Base-by-base conservation (phyloP, 495 filamentous ascomycete species). In the Ascodesmis nigricans region DNA sequence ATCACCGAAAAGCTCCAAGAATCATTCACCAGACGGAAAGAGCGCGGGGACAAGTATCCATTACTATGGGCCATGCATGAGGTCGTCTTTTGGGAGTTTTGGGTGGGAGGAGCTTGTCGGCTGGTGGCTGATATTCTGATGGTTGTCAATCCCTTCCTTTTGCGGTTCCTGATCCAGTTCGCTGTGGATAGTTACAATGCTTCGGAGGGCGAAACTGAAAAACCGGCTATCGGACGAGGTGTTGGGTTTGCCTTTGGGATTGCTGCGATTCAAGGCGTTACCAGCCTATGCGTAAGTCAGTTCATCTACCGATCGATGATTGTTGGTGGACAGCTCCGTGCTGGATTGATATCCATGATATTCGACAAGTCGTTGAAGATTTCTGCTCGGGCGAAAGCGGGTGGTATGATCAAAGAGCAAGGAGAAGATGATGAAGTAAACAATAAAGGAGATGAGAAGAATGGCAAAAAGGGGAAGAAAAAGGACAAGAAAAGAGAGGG, bases 351-450 rank as follows among this genome's bases (percentile, higher is more conserved):
- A 35, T 66, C 68, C 25, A 48, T 75, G 26, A 71, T 87, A 32
- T 87, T 80, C 38, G 71, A 75, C 43, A 90, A 90, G 52, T 67
- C 75, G 2, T 75, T 90, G 74, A 71, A 65, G 28, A 65, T 90
- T 21, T 84, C 78, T 5, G 73, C 66, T 14, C 63, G 78, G 10
- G 79, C 79, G 23, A 77, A 68, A 44, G 78, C 78, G 10, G 78
- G 75, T 26, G 59, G 66, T 21, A 54, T 55, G 13, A 59, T 61
- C 3, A 55, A 60, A 3, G 65, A 55, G 33, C 63, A 51, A 5
- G 47, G 58, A 31, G 59, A 10, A 22, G 16, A 56, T 58, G 8
- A 37, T 42, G 17, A 45, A 52, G 21, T 31, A 35, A 25, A 53
- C 6, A 25, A 25, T 25, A 6, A 25, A 25, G 23, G 23, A 6